Evolutionary conservation across 2,329 filamentous ascomycete genomes (phyloP), one percentile per base, ranked within the genome.

Genomic region (Zelopaecilomyces penicillatus): DNA sequence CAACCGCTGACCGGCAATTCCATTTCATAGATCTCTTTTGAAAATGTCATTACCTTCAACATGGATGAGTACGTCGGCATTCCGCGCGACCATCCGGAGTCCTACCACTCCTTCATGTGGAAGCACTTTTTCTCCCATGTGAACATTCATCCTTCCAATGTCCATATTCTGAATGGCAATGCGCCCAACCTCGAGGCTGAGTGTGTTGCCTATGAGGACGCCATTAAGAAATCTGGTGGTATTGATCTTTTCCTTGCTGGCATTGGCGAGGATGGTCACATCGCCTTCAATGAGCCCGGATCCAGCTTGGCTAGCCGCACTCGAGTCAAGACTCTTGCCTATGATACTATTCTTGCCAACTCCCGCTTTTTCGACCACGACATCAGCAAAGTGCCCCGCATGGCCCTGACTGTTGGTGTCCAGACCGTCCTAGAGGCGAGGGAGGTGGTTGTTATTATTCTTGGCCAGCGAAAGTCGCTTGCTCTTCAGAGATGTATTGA

Each of bases 21-120:
- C 7, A 12, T 29, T 12, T 34, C 58, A 54, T 61, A 87, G 60
- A 82, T 94, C 57, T 91, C 87, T 1, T 94, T 94, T 63, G 82
- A 83, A 59, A 79, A 94, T 83, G 86, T 94, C 57, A 78, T 93
- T 60, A 94, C 87, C 28, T 94, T 94, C 74, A 93, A 93, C 66
- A 93, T 93, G 87, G 87, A 94, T 66, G 87, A 94, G 68, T 94
- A 94, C 58, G 85, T 93, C 53, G 85, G 84, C 46, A 77, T 94
- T 50, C 83, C 87, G 31, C 80, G 85, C 57, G 85, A 90, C 56
- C 86, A 94, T 62, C 82, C 86, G 9, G 82, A 93, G 63, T 88
- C 83, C 57, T 94, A 94, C 67, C 87, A 94, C 69, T 86, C 82
- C 52, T 94, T 93, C 71, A 93, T 94, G 87, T 94, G 89, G 77